Evolutionary conservation across 2,329 filamentous ascomycete genomes (phyloP).

Genomic region (Albifimbria verrucaria): DNA sequence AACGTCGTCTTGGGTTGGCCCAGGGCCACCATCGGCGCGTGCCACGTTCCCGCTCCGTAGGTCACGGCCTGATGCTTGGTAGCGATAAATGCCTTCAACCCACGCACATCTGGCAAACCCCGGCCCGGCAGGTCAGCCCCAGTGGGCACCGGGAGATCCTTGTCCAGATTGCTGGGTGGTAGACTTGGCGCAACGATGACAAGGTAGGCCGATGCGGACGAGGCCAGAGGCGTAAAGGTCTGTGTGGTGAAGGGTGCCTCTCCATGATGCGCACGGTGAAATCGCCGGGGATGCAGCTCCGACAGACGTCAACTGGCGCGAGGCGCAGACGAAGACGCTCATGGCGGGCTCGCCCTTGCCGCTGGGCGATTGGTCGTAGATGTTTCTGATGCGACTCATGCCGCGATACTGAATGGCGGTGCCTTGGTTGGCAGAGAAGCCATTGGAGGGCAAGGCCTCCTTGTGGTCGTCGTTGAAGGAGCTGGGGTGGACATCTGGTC

Average conservation of each 20-base stretch:
- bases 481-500: constrained; percentile 50
- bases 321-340: constrained; percentile 83
- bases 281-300: constrained; percentile 11
- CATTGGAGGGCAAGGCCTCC: constrained; percentile 36
- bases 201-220: constrained; percentile 60
- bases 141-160: constrained; percentile 22
- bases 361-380: constrained; percentile 66
- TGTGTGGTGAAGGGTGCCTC: constrained; percentile 93
- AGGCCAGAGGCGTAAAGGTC: constrained; percentile 77
- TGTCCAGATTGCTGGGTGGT: constrained; percentile 31
- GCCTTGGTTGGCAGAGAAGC: constrained; percentile 75
- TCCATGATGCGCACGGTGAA: constrained; percentile 74
- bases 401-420: constrained; percentile 82
- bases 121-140: constrained; percentile 48
- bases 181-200: constrained; percentile 85
- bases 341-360: constrained; percentile 56
- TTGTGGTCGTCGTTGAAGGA: constrained; percentile 30
- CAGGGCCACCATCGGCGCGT: constrained; percentile 92
- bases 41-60: constrained; percentile 89
- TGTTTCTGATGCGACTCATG: constrained; percentile 69
- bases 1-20: constrained; percentile 57
- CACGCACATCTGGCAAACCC: constrained; percentile 69
- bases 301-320: constrained; percentile 22
- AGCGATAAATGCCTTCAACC: constrained; percentile 75
- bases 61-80: constrained; percentile 79